Percentiles rank a stretch among this genome's conserved stretches.
These are phyloP conservation scores for Candida orba DNA, from an alignment of 805 yeast species.

Conservation along the genomic window DNA sequence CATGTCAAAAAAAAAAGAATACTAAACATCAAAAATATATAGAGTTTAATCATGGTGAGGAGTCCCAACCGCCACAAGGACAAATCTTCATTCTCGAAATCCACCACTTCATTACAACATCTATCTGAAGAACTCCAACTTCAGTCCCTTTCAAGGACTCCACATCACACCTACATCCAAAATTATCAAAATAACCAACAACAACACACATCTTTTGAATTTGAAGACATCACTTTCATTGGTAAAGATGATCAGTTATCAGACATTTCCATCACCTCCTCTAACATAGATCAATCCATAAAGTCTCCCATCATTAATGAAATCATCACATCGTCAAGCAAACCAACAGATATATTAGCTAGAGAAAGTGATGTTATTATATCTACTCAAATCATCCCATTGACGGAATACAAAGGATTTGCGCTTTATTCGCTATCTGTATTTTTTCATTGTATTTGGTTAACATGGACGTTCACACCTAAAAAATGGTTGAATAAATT, in stretches of 20 bases:
- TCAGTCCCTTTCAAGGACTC: neutral
- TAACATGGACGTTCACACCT: constrained; percentile 74
- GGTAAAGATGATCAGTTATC: too few relatives aligned
- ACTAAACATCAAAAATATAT: neutral
- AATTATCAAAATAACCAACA: too few relatives aligned
- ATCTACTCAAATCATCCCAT: constrained; percentile 44
- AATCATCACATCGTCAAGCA: too few relatives aligned
- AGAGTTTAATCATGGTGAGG: neutral
- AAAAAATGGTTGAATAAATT: constrained; percentile 41
- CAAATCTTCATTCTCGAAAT: constrained; percentile 1
- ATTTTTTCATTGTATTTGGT: constrained; percentile 46
- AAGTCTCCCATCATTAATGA: too few relatives aligned
- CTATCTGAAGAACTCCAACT: neutral
- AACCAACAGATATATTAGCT: constrained; percentile 46
- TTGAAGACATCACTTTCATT: constrained; percentile 7
- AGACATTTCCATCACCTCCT: too few relatives aligned
- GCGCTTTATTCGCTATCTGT: constrained; percentile 68
- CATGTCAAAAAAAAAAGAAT: neutral
- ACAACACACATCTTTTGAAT: constrained; percentile 4
- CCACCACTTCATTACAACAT: constrained; percentile 6
- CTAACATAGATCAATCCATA: too few relatives aligned
- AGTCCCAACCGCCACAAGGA: neutral
- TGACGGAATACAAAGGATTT: constrained; percentile 83
- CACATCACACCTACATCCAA: too few relatives aligned
- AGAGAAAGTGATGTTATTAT: constrained; percentile 61